phyloP scores from a whole-genome alignment of 2,329 filamentous ascomycete genomes.

The Nothophaeocryptopus gaeumannii region DNA sequence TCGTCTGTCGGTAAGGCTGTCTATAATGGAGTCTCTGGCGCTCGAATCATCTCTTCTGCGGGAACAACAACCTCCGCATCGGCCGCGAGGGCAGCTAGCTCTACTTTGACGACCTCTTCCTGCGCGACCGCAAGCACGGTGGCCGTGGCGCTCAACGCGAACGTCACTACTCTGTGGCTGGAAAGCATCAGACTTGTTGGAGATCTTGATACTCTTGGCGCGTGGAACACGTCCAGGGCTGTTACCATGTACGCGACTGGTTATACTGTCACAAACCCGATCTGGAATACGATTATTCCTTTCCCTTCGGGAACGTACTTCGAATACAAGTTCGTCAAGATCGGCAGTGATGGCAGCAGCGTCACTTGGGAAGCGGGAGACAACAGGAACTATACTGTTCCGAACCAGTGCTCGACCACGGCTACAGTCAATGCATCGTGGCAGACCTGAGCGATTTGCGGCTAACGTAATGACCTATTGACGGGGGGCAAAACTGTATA shows the following conservation, averaged over 20 bases:
- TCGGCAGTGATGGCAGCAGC: constrained; percentile 50
- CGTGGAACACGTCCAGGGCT: constrained; percentile 56
- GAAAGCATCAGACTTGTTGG: constrained; percentile 66
- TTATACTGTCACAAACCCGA: constrained; percentile 58
- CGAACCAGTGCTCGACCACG: constrained; percentile 36
- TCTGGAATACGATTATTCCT: constrained; percentile 60
- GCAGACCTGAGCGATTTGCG: constrained; percentile 18
- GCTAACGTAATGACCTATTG: too few species aligned
- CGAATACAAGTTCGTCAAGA: constrained; percentile 61
- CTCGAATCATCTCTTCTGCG: constrained; percentile 37
- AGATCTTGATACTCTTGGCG: constrained; percentile 56
- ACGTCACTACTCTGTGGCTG: constrained; percentile 57
- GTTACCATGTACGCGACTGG: constrained; percentile 55
- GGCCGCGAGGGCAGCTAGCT: constrained; percentile 30
- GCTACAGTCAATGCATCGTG: constrained; percentile 39
- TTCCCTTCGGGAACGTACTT: constrained; percentile 57
- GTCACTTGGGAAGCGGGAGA: constrained; percentile 64
- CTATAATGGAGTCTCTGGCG: constrained; percentile 16
- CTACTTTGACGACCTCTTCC: constrained; percentile 1
- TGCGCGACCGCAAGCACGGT: constrained; percentile 39
- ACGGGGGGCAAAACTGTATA: too few species aligned
- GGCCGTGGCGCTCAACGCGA: constrained; percentile 61
- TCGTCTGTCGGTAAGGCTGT: constrained; percentile 14
- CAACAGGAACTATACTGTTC: constrained; percentile 44
- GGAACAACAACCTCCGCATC: constrained; percentile 37